Conservation (phyloP, 1,139 yeast species). For the Blastobotrys illinoisensis region DNA sequence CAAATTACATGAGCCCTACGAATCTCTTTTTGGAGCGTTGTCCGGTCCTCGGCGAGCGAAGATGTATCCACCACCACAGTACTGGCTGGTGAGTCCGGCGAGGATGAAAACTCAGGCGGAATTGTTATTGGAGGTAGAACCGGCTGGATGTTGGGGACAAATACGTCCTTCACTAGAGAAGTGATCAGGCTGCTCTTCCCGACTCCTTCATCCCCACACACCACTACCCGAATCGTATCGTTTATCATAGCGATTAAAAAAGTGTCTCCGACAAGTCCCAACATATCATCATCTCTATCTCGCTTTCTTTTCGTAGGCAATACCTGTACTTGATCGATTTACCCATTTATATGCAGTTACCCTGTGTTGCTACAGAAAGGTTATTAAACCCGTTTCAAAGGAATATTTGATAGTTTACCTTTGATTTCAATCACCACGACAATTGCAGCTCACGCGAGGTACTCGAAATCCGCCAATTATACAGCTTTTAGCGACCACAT, state of each 20-base stretch:
- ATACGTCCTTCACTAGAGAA: slow-evolving; percentile 72
- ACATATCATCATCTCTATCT: too few relatives aligned
- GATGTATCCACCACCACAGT: slow-evolving; percentile 78
- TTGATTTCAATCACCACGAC: too few relatives aligned
- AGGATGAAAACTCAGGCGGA: slow-evolving; percentile 56
- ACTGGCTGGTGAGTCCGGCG: slow-evolving; percentile 53
- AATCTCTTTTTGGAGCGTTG: slow-evolving; percentile 61
- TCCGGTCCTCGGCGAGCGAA: slow-evolving; percentile 50
- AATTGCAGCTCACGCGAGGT: too few relatives aligned
- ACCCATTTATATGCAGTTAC: too few relatives aligned
- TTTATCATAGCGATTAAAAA: slow-evolving; percentile 17
- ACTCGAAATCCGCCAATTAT: too few relatives aligned
- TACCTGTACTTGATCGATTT: too few relatives aligned
- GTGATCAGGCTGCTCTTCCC: slow-evolving; percentile 55
- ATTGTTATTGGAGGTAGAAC: slow-evolving; percentile 80
- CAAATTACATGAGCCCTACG: slow-evolving; percentile 86
- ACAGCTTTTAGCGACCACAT: too few relatives aligned
- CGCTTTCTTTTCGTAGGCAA: too few relatives aligned
- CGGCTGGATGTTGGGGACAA: slow-evolving; percentile 66
- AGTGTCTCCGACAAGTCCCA: not conserved
- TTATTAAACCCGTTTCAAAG: too few relatives aligned
- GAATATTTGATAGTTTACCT: too few relatives aligned
- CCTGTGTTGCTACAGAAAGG: too few relatives aligned
- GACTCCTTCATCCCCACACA: slow-evolving; percentile 87
- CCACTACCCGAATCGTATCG: slow-evolving; percentile 60